phyloP scores from a whole-genome alignment of 441 rosid species.

The Manihot esculenta region DNA sequence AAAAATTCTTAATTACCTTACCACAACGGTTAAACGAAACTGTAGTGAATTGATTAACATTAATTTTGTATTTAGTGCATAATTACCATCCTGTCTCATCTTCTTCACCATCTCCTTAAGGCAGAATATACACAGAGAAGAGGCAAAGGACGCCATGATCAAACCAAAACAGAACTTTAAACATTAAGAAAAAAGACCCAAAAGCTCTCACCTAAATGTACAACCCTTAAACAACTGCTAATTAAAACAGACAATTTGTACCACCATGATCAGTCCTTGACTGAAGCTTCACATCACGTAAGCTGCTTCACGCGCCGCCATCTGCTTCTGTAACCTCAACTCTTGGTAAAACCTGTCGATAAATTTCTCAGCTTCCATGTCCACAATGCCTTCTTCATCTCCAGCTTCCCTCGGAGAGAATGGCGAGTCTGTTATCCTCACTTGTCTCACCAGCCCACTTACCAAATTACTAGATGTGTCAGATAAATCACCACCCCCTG shows the following conservation, averaged over 20 bases:
- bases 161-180: background rate
- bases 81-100: too few species aligned
- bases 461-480: slow-evolving; percentile 35
- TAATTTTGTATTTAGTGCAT: too few species aligned
- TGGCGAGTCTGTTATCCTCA: slow-evolving; percentile 56
- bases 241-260: too few species aligned
- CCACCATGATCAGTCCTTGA: too few species aligned
- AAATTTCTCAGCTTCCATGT: slow-evolving; percentile 76
- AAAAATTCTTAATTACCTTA: too few species aligned
- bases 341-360: slow-evolving; percentile 66
- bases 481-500: background rate
- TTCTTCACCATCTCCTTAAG: background rate
- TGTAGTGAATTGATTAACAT: too few species aligned
- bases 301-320: slow-evolving; percentile 29
- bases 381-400: slow-evolving; percentile 51
- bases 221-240: too few species aligned
- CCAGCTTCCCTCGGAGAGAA: slow-evolving; percentile 34
- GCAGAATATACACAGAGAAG: background rate
- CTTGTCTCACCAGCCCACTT: slow-evolving; percentile 38
- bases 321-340: slow-evolving; percentile 57
- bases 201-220: too few species aligned
- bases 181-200: too few species aligned
- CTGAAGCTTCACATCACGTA: slow-evolving; percentile 5
- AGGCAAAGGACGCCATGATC: background rate
- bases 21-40: too few species aligned